Evolutionary conservation across 2,329 filamentous ascomycete genomes (phyloP).

Genomic region (Arthrobotrys sphaeroides): DNA sequence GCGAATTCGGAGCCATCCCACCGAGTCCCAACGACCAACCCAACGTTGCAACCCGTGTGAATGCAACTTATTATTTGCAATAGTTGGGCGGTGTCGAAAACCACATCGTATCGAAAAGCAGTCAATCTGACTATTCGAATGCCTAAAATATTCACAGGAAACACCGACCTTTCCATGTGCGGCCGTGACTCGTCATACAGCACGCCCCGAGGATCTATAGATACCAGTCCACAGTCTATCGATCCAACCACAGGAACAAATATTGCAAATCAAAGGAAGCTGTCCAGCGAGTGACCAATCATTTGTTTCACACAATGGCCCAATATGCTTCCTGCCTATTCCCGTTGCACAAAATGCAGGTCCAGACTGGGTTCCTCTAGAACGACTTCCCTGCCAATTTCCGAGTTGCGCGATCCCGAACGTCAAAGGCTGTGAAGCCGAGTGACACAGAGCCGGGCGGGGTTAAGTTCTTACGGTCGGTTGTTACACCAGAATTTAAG

Average conservation of each 20-base stretch:
- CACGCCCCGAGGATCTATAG: not conserved
- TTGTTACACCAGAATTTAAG: conserved; percentile 17
- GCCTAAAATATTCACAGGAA: conserved; percentile 1
- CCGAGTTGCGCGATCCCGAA: conserved; percentile 20
- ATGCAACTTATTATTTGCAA: too few relatives aligned
- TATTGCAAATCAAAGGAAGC: conserved; percentile 1
- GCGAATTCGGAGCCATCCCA: too few relatives aligned
- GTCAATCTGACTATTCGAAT: not conserved
- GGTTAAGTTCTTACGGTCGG: conserved; percentile 7
- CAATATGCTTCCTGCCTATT: conserved; percentile 5
- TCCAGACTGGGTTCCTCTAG: not conserved
- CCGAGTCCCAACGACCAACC: too few relatives aligned
- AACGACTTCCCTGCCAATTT: conserved; percentile 6
- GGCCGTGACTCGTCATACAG: not conserved
- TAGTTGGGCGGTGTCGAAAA: too few relatives aligned
- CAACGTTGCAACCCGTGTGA: too few relatives aligned
- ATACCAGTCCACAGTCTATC: too few relatives aligned
- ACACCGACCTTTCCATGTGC: not conserved
- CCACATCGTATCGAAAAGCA: not conserved
- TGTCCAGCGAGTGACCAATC: not conserved
- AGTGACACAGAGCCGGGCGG: not conserved
- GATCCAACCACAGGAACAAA: not conserved
- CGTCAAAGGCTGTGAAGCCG: not conserved
- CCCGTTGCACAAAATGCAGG: conserved; percentile 15
- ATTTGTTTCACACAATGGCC: conserved; percentile 11